These are phyloP conservation scores for Lachancea mirantina DNA, from an alignment of 805 yeast species.

Conservation along the genomic window DNA sequence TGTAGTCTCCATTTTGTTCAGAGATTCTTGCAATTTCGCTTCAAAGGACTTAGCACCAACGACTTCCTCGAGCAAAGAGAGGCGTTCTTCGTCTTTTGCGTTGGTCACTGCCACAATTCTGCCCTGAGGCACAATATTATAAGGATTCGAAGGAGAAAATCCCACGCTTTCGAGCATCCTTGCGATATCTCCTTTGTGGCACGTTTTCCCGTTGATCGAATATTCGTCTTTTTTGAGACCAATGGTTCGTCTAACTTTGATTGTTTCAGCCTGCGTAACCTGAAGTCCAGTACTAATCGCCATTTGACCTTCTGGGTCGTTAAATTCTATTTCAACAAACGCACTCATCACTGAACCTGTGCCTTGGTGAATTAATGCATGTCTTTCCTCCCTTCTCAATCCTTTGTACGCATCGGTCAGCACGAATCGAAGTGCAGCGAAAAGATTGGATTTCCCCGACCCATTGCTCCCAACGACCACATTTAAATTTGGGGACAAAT, in stretches of 20 bases:
- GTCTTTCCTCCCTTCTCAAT: constrained; percentile 78
- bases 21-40: constrained; percentile 65
- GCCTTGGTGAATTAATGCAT: constrained; percentile 83
- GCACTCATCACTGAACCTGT: constrained; percentile 88
- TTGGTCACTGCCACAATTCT: constrained; percentile 80
- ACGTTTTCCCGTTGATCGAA: constrained; percentile 70
- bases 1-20: constrained; percentile 71
- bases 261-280: constrained; percentile 46
- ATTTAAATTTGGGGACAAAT: constrained; percentile 73
- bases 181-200: constrained; percentile 74
- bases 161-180: constrained; percentile 87
- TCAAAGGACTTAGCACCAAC: constrained; percentile 95
- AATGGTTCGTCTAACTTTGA: constrained; percentile 76
- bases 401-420: constrained; percentile 83
- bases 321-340: constrained; percentile 83
- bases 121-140: constrained; percentile 96
- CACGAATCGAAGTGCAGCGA: constrained; percentile 90
- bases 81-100: constrained; percentile 78
- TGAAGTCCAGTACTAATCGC: constrained; percentile 44
- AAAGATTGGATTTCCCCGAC: constrained; percentile 94
- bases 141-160: constrained; percentile 82
- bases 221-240: constrained; percentile 93
- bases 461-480: constrained; percentile 91
- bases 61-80: constrained; percentile 76
- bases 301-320: constrained; percentile 69